phyloP scores from a whole-genome alignment of 1,284 basidiomycete genomes.

The Apiotrichum brassicae region DNA sequence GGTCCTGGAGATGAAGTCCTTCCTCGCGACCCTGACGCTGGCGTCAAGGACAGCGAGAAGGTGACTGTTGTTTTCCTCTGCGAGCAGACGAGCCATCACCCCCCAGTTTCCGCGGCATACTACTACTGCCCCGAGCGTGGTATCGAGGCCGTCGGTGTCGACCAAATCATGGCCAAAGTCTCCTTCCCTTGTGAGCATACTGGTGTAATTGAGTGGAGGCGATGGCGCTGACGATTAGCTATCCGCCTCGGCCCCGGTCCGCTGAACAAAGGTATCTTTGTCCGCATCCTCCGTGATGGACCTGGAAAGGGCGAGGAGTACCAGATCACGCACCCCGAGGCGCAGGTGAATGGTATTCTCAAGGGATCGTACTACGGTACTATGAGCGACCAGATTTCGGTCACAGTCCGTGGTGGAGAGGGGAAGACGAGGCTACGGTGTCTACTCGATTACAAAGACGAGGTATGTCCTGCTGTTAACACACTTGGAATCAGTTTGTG shows the following conservation, averaged over 20 bases:
- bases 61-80: constrained; percentile 66
- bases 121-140: constrained; percentile 67
- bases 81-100: constrained; percentile 92
- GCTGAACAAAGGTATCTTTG: constrained; percentile 81
- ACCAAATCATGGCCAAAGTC: constrained; percentile 88
- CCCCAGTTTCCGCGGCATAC: constrained; percentile 83
- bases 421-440: constrained; percentile 61
- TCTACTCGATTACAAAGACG: constrained; percentile 92
- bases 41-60: constrained; percentile 46
- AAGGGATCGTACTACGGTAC: constrained; percentile 73
- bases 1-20: constrained; percentile 44
- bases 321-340: constrained; percentile 82
- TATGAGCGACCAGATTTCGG: constrained; percentile 56
- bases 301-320: constrained; percentile 74
- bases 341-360: constrained; percentile 84
- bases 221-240: constrained; percentile 37
- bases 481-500: too few relatives aligned
- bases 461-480: too few relatives aligned
- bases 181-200: constrained; percentile 60
- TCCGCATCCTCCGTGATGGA: constrained; percentile 63
- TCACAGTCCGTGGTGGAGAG: constrained; percentile 70
- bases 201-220: neutral
- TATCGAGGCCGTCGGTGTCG: constrained; percentile 65
- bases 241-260: constrained; percentile 75
- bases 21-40: constrained; percentile 44